Conservation (phyloP, 2,329 filamentous ascomycete species). For the Falciphora oryzae region DNA sequence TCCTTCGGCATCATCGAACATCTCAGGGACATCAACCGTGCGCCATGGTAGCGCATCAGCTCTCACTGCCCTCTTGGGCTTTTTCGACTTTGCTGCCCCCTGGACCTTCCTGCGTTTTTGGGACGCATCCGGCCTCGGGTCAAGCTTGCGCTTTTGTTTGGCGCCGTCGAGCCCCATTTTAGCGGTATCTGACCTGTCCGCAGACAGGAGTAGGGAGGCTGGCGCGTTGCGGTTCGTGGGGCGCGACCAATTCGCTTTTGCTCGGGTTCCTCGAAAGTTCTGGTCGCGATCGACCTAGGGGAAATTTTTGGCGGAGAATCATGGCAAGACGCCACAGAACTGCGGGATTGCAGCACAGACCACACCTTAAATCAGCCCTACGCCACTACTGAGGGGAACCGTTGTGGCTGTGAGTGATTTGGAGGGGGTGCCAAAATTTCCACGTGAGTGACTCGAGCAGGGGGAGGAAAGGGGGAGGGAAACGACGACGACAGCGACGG, state of each 20-base stretch:
- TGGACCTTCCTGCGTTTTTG: conserved; percentile 22
- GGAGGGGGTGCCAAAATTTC: background rate
- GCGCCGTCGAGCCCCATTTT: conserved; percentile 12
- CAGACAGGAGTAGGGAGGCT: background rate
- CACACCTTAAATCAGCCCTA: conserved; percentile 26
- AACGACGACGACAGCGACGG: background rate
- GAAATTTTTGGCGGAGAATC: conserved; percentile 13
- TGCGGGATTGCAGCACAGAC: conserved; percentile 18
- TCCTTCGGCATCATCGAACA: conserved; percentile 83
- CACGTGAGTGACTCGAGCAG: background rate
- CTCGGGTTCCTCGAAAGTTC: background rate
- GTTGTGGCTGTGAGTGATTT: background rate
- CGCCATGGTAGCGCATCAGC: conserved; percentile 51
- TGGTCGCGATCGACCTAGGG: background rate
- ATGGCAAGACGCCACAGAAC: conserved; percentile 5
- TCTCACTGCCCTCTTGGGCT: conserved; percentile 36
- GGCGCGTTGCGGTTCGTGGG: background rate
- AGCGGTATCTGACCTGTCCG: background rate
- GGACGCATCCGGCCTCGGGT: conserved; percentile 10
- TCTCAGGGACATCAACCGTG: conserved; percentile 62
- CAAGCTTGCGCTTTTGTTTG: conserved; percentile 23
- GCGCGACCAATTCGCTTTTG: background rate
- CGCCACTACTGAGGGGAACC: conserved; percentile 9
- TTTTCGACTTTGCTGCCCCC: conserved; percentile 20
- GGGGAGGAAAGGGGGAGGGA: no score